Evolutionary conservation across 441 rosid genomes (phyloP).

Genomic region (Mallotus japonicus): DNA sequence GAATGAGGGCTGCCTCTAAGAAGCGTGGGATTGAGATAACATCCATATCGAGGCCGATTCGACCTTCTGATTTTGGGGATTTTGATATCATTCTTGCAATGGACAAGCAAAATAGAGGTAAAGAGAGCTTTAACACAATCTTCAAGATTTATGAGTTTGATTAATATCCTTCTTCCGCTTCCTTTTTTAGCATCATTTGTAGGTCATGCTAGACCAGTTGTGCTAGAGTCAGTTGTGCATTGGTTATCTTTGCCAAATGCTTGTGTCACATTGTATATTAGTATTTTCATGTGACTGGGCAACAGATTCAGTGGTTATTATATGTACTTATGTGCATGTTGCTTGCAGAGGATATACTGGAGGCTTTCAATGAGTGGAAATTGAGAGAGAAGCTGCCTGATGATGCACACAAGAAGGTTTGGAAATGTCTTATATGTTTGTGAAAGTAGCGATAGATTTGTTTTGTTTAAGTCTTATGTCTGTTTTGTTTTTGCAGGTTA

Average conservation of each 20-base stretch:
- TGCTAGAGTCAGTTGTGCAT: background rate
- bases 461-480: background rate
- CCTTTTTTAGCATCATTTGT: background rate
- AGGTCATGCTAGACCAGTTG: background rate
- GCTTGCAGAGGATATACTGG: slow-evolving; percentile 66
- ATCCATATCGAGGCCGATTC: slow-evolving; percentile 80
- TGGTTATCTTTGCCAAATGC: background rate
- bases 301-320: background rate
- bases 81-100: slow-evolving; percentile 89
- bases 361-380: slow-evolving; percentile 79
- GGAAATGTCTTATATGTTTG: background rate
- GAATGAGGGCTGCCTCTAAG: slow-evolving; percentile 87
- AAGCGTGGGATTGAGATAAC: slow-evolving; percentile 84
- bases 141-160: background rate
- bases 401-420: slow-evolving; percentile 77
- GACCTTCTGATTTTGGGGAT: slow-evolving; percentile 70
- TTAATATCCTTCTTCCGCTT: too few species aligned
- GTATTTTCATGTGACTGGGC: background rate
- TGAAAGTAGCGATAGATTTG: background rate
- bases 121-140: slow-evolving; percentile 20
- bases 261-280: background rate
- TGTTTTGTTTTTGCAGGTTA: slow-evolving; percentile 48
- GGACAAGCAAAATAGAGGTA: slow-evolving; percentile 80
- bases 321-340: slow-evolving; percentile 4
- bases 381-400: slow-evolving; percentile 61